A percentile compares a stretch with the other conserved stretches of the same genome.
Evolutionary conservation across 2,329 filamentous ascomycete species (phyloP).

Genomic region (Colletotrichum eremochloae): DNA sequence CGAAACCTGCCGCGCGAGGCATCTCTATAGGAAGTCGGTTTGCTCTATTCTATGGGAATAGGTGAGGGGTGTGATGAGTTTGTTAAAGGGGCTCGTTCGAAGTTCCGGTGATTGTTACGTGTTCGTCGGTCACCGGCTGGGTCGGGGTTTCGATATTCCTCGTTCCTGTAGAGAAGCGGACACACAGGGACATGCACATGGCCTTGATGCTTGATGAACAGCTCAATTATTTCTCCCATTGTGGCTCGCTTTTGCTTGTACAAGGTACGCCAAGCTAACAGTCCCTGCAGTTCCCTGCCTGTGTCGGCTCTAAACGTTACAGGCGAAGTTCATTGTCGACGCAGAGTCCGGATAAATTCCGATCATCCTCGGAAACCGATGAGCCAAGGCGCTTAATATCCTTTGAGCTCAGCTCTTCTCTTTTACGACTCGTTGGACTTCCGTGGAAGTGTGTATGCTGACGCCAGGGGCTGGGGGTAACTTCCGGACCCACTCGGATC

Average conservation of each 20-base stretch:
- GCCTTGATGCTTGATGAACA: neutral
- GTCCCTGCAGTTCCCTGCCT: too few species aligned
- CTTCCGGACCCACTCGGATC: conserved; percentile 30
- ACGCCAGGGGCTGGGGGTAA: conserved; percentile 2
- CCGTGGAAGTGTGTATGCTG: neutral
- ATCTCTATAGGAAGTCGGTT: conserved; percentile 6
- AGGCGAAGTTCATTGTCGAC: neutral
- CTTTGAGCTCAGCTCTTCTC: neutral
- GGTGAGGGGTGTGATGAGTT: neutral
- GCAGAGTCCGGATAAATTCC: neutral
- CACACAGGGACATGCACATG: too few species aligned
- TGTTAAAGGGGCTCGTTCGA: neutral
- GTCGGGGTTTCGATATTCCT: neutral
- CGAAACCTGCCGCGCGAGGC: neutral
- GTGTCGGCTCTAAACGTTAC: neutral
- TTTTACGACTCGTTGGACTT: too few species aligned
- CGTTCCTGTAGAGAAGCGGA: neutral
- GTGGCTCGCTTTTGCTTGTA: neutral
- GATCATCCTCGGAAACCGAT: neutral
- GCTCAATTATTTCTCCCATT: neutral
- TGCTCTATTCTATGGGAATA: neutral
- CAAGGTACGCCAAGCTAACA: neutral
- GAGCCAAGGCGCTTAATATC: too few species aligned
- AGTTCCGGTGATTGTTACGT: neutral
- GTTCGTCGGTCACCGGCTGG: neutral